These are phyloP conservation scores for Primulina tabacum DNA, from an alignment of 257 asterid species.

Conservation along the genomic window DNA sequence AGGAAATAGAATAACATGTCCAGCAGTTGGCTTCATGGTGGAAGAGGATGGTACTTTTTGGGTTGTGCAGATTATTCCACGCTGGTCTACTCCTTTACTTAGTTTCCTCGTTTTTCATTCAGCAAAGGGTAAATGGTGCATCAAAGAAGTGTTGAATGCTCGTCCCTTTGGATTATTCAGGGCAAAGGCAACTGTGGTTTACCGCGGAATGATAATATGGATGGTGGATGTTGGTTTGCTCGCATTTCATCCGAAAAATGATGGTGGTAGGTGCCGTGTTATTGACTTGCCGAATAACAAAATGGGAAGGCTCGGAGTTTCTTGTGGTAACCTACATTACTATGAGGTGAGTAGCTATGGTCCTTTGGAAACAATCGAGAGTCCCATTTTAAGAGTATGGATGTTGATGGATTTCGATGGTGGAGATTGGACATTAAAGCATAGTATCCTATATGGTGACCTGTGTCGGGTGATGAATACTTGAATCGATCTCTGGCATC, in stretches of 20 bases:
- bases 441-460: slow-evolving; percentile 12
- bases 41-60: slow-evolving; percentile 20
- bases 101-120: slow-evolving; percentile 18
- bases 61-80: slow-evolving; percentile 20
- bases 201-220: slow-evolving; percentile 15
- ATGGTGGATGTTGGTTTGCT: slow-evolving; percentile 17
- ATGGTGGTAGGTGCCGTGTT: not conserved
- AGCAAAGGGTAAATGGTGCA: slow-evolving; percentile 12
- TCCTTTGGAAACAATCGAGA: not conserved
- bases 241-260: slow-evolving; percentile 17
- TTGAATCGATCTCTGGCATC: slow-evolving; percentile 3
- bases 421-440: slow-evolving; percentile 21
- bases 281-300: slow-evolving; percentile 12
- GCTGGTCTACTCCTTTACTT: not conserved
- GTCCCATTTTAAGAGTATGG: slow-evolving; percentile 16
- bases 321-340: slow-evolving; percentile 14
- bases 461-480: slow-evolving; percentile 24
- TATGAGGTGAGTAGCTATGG: slow-evolving; percentile 11
- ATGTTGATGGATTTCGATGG: not conserved
- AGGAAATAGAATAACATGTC: not conserved
- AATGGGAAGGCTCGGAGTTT: slow-evolving; percentile 18
- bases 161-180: slow-evolving; percentile 4
- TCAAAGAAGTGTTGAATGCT: not conserved
- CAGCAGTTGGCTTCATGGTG: slow-evolving; percentile 18
- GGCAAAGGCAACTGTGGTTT: slow-evolving; percentile 16